A percentile compares a stretch with the other conserved stretches of the same genome.
Conservation (phyloP, 176 grass and related monocot genomes). For the Alloteropsis semialata region DNA sequence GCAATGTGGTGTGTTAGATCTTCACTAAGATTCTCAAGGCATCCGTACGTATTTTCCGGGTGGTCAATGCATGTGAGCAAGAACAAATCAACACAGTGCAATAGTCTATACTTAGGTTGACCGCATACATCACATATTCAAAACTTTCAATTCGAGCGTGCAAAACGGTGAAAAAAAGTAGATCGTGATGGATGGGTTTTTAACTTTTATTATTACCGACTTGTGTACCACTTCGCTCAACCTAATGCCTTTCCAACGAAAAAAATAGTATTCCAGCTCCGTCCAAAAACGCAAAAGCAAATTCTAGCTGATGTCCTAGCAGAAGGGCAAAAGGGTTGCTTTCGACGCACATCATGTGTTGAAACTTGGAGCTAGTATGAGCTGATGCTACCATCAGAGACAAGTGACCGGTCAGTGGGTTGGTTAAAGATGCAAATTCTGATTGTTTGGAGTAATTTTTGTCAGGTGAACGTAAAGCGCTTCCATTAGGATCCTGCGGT, state of each 20-base stretch:
- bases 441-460: neutral
- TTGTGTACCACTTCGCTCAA: slow-evolving; percentile 33
- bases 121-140: neutral
- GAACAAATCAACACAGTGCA: neutral
- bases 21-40: neutral
- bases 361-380: slow-evolving; percentile 30
- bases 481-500: slow-evolving; percentile 30
- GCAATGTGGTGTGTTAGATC: neutral
- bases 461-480: slow-evolving; percentile 34
- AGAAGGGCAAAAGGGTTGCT: slow-evolving; percentile 34
- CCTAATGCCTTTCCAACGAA: neutral
- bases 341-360: slow-evolving; percentile 37
- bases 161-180: slow-evolving; percentile 9
- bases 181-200: neutral
- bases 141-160: slow-evolving; percentile 9
- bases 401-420: slow-evolving; percentile 32
- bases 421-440: slow-evolving; percentile 44
- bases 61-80: neutral
- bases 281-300: neutral
- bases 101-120: neutral
- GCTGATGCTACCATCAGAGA: neutral
- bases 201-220: neutral
- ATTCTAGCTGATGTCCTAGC: slow-evolving; percentile 6
- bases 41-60: neutral
- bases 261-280: neutral